Conservation (phyloP, 345 rosid genomes). For the Citrus medica region DNA sequence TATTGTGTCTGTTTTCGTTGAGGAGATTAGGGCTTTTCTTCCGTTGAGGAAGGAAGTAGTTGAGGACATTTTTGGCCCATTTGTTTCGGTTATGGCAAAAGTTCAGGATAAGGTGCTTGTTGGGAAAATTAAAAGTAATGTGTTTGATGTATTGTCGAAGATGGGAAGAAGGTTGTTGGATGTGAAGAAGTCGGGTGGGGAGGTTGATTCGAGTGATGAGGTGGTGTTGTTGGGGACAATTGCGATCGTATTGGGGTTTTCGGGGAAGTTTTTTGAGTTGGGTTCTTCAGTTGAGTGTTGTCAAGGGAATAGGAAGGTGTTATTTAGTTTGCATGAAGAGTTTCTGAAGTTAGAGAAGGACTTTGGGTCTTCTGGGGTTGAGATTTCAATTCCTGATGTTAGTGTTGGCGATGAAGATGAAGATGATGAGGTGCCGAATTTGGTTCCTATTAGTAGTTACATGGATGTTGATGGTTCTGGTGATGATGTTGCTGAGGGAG, state of each 20-base stretch:
- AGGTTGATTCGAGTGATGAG: slow-evolving; percentile 43
- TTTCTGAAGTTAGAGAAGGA: slow-evolving; percentile 81
- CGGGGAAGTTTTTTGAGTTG: slow-evolving; percentile 63
- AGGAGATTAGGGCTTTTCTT: slow-evolving; percentile 65
- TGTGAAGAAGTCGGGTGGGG: slow-evolving; percentile 35
- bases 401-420: slow-evolving; percentile 25
- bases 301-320: slow-evolving; percentile 84
- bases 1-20: slow-evolving; percentile 64
- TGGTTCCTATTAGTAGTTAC: slow-evolving; percentile 45
- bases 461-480: slow-evolving; percentile 22
- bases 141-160: slow-evolving; percentile 59
- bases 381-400: slow-evolving; percentile 38
- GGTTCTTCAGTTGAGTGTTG: slow-evolving; percentile 68
- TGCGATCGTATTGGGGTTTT: slow-evolving; percentile 49
- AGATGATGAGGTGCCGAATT: slow-evolving; percentile 47
- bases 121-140: slow-evolving; percentile 64
- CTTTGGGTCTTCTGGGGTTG: slow-evolving; percentile 35
- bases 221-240: slow-evolving; percentile 55
- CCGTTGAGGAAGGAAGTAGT: slow-evolving; percentile 52
- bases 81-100: slow-evolving; percentile 49
- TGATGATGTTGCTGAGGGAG: slow-evolving; percentile 27
- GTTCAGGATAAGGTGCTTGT: slow-evolving; percentile 64
- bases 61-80: slow-evolving; percentile 44
- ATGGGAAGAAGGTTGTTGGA: slow-evolving; percentile 59
- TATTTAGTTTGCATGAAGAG: slow-evolving; percentile 60